These are phyloP conservation scores for Xylaria acuta DNA, from an alignment of 495 filamentous ascomycete species.

Conservation along the genomic window DNA sequence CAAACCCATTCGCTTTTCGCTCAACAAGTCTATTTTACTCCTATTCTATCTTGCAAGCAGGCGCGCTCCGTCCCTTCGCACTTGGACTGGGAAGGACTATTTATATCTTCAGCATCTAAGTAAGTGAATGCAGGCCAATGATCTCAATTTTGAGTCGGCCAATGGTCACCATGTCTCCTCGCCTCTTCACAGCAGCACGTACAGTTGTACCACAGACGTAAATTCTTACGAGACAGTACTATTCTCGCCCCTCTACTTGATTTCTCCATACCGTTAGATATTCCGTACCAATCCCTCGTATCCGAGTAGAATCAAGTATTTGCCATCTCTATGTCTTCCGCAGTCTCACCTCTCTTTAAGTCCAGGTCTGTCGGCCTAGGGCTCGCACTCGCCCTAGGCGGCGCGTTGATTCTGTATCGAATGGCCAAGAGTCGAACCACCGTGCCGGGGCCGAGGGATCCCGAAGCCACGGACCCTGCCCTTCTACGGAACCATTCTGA, in stretches of 20 bases:
- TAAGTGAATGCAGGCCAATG: conserved; percentile 23
- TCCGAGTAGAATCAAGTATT: conserved; percentile 29
- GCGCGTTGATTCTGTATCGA: conserved; percentile 35
- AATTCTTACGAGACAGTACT: not conserved
- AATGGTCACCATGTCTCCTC: conserved; percentile 13
- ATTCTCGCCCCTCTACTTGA: not conserved
- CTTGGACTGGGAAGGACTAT: not conserved
- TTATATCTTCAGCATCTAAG: not conserved
- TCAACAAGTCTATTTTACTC: not conserved
- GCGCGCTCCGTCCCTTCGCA: conserved; percentile 5
- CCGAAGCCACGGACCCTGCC: conserved; percentile 68
- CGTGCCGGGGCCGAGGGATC: conserved; percentile 37
- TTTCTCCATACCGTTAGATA: not conserved
- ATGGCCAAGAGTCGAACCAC: conserved; percentile 39
- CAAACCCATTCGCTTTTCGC: not conserved
- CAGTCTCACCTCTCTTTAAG: conserved; percentile 27
- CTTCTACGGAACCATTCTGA: conserved; percentile 79
- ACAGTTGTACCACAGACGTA: conserved; percentile 6
- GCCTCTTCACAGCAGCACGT: conserved; percentile 13
- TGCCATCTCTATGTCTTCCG: conserved; percentile 34
- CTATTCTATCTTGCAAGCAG: not conserved
- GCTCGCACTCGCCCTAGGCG: conserved; percentile 32
- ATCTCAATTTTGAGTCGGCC: conserved; percentile 7
- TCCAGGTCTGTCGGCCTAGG: conserved; percentile 31
- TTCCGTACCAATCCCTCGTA: conserved; percentile 2